These are phyloP conservation scores for Scolecobasidium constrictum DNA, from an alignment of 2,329 filamentous ascomycete genomes.

Conservation along the genomic window DNA sequence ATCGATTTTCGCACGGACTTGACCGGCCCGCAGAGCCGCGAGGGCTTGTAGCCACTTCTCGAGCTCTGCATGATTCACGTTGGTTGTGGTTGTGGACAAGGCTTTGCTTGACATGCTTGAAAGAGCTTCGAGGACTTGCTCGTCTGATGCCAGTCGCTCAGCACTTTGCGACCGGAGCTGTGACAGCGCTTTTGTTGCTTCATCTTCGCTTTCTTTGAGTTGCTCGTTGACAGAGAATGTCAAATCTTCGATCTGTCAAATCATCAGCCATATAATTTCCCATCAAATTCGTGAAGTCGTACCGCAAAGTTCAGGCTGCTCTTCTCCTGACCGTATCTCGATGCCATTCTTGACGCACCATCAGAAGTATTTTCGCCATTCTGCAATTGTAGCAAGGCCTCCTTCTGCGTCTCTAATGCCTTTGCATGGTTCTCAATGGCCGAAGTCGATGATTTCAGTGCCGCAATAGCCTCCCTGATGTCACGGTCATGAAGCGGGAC, in stretches of 20 bases:
- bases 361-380: slow-evolving; percentile 27
- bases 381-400: slow-evolving; percentile 46
- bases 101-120: slow-evolving; percentile 56
- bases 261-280: slow-evolving; percentile 10
- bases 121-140: slow-evolving; percentile 53
- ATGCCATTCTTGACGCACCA: slow-evolving; percentile 16
- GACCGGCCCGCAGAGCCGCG: slow-evolving; percentile 26
- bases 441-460: slow-evolving; percentile 53
- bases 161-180: slow-evolving; percentile 39
- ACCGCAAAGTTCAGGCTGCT: slow-evolving; percentile 8
- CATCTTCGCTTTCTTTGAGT: slow-evolving; percentile 33
- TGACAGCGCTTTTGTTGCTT: slow-evolving; percentile 34
- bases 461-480: slow-evolving; percentile 48
- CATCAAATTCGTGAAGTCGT: slow-evolving; percentile 13
- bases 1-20: slow-evolving; percentile 36
- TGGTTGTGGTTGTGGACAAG: slow-evolving; percentile 33
- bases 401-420: slow-evolving; percentile 49
- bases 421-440: slow-evolving; percentile 55
- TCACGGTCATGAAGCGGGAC: slow-evolving; percentile 47
- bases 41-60: slow-evolving; percentile 43
- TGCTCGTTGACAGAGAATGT: slow-evolving; percentile 19
- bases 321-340: slow-evolving; percentile 7
- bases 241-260: slow-evolving; percentile 18
- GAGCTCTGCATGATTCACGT: slow-evolving; percentile 42
- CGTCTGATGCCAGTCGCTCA: slow-evolving; percentile 47